A percentile compares a stretch with the other conserved stretches of the same genome.
Evolutionary conservation across 257 asterid genomes (phyloP).

Genomic region (Primulina tabacum): DNA sequence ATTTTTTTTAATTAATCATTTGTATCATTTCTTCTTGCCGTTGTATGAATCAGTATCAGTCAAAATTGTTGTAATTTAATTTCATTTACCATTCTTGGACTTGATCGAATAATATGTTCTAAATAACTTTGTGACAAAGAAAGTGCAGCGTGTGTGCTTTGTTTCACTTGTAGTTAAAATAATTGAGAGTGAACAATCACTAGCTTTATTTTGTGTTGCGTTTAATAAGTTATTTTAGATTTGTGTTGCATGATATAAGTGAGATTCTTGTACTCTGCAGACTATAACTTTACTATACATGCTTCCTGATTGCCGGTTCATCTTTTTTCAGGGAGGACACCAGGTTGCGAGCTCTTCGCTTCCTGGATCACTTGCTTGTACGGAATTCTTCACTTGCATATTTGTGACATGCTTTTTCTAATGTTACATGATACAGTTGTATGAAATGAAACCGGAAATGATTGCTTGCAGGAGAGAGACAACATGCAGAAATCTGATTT

Average conservation of each 20-base stretch:
- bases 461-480: constrained; percentile 83
- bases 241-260: not conserved
- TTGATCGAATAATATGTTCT: not conserved
- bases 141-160: not conserved
- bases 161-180: constrained; percentile 7
- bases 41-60: no score
- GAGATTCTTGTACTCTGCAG: not conserved
- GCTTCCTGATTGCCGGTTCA: constrained; percentile 61
- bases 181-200: not conserved
- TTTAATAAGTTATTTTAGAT: constrained; percentile 12
- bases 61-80: not conserved
- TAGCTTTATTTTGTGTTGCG: not conserved
- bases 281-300: not conserved
- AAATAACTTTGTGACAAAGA: not conserved
- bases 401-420: constrained; percentile 11
- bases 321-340: constrained; percentile 91
- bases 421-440: constrained; percentile 18
- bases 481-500: constrained; percentile 97
- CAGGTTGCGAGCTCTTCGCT: constrained; percentile 98
- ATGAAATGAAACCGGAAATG: constrained; percentile 25
- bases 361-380: constrained; percentile 98
- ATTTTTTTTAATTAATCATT: no score
- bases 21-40: no score
- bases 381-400: constrained; percentile 33
- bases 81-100: not conserved